phyloP scores from a whole-genome alignment of 805 yeast genomes.

The Metschnikowia noctiluminum region DNA sequence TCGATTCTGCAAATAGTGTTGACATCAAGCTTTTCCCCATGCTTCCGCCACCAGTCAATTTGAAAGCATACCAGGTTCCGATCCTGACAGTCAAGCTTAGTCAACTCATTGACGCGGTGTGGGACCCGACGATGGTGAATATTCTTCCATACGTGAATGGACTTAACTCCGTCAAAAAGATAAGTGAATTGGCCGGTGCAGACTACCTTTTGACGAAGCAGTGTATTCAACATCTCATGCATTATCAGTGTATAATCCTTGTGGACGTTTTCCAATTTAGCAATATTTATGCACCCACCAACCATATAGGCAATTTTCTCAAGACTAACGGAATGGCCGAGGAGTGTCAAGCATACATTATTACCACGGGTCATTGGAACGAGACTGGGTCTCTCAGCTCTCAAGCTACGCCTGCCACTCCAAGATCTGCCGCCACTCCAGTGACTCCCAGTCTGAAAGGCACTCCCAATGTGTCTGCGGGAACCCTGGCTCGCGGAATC shows the following conservation, averaged over 20 bases:
- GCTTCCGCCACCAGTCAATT: constrained; percentile 71
- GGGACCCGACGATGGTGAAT: constrained; percentile 96
- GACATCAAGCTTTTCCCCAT: constrained; percentile 93
- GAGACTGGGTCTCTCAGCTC: constrained; percentile 11
- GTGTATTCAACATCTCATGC: constrained; percentile 87
- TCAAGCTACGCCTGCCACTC: constrained; percentile 1
- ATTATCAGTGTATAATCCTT: constrained; percentile 79
- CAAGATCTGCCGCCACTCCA: constrained; percentile 2
- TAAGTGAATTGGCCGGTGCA: constrained; percentile 76
- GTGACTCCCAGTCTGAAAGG: constrained; percentile 4
- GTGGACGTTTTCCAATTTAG: constrained; percentile 87
- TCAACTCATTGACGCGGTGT: constrained; percentile 76
- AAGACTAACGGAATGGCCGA: constrained; percentile 60
- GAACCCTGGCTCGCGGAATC: not conserved
- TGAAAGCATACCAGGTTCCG: constrained; percentile 85
- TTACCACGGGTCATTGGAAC: constrained; percentile 28
- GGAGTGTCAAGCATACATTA: constrained; percentile 84
- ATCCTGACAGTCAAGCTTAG: constrained; percentile 77
- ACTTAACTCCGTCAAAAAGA: constrained; percentile 72
- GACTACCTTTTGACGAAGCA: constrained; percentile 75
- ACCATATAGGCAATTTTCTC: constrained; percentile 66
- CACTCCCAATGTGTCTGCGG: not conserved
- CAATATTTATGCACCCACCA: constrained; percentile 86
- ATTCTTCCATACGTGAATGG: constrained; percentile 88
- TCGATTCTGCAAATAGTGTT: constrained; percentile 83